Percentiles rank a stretch among this genome's conserved stretches.
Evolutionary conservation across 2,329 filamentous ascomycete species (phyloP).

Genomic region (Simplicillium sp.): DNA sequence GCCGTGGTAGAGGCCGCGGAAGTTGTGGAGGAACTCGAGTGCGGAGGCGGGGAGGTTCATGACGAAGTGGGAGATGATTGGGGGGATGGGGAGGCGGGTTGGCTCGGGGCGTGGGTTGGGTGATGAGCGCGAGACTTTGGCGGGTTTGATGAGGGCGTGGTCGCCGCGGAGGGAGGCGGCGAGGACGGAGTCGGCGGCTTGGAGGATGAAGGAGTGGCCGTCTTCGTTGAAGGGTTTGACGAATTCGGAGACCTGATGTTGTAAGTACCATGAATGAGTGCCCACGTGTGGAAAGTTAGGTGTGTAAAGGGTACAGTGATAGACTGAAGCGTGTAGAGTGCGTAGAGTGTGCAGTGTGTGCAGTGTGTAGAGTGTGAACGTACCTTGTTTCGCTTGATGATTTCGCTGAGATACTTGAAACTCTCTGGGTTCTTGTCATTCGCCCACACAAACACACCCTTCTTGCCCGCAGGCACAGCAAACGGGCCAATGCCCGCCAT

Average conservation of each 20-base stretch:
- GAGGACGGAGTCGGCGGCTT: constrained; percentile 53
- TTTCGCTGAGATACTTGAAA: constrained; percentile 60
- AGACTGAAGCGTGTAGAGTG: no score
- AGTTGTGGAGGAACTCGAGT: constrained; percentile 64
- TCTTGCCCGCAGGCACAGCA: constrained; percentile 82
- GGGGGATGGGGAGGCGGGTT: constrained; percentile 48
- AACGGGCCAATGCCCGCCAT: constrained; percentile 98
- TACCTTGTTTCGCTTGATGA: constrained; percentile 73
- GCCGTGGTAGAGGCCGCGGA: constrained; percentile 67
- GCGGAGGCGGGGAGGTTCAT: constrained; percentile 96
- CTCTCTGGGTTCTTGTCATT: constrained; percentile 96
- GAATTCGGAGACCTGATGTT: constrained; percentile 48
- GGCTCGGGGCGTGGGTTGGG: constrained; percentile 25
- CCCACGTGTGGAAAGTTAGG: no score
- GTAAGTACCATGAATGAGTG: neutral
- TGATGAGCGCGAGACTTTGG: constrained; percentile 26
- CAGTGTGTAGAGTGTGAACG: constrained; percentile 5
- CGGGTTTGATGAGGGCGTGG: constrained; percentile 39
- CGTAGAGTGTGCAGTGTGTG: no score
- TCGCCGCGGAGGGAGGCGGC: constrained; percentile 40
- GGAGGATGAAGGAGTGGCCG: constrained; percentile 69
- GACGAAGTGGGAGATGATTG: constrained; percentile 82
- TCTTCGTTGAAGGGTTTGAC: constrained; percentile 76
- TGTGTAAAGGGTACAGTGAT: no score
- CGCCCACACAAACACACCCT: constrained; percentile 85